Evolutionary conservation across 805 yeast genomes (phyloP).

Genomic region (Clavispora fructus): DNA sequence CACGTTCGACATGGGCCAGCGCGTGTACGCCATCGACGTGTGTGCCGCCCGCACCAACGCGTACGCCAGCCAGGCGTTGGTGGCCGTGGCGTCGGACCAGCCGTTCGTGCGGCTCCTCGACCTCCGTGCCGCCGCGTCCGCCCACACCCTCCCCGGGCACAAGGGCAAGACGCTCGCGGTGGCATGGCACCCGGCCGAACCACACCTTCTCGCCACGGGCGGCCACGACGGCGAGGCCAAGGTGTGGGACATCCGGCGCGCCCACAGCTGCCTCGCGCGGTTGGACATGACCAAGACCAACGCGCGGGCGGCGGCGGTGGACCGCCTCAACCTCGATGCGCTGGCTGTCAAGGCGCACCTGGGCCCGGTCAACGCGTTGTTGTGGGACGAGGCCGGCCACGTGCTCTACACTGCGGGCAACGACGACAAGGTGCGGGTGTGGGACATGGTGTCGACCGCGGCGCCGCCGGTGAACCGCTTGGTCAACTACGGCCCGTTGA

Average conservation of each 20-base stretch:
- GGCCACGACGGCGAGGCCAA: constrained; percentile 76
- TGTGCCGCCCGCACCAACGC: constrained; percentile 18
- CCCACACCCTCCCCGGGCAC: constrained; percentile 67
- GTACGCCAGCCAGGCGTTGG: constrained; percentile 37
- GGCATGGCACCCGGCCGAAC: constrained; percentile 69
- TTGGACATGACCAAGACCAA: constrained; percentile 53
- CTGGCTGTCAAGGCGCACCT: constrained; percentile 60
- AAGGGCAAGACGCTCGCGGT: constrained; percentile 52
- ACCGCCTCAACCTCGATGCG: constrained; percentile 22
- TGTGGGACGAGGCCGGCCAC: constrained; percentile 67
- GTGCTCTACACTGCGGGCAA: constrained; percentile 63
- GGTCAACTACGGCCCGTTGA: constrained; percentile 72
- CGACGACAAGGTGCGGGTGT: constrained; percentile 74
- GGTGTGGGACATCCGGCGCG: constrained; percentile 80
- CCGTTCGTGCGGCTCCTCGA: constrained; percentile 68
- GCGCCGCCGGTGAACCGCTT: constrained; percentile 52
- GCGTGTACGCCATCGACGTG: constrained; percentile 65
- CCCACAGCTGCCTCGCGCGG: constrained; percentile 56
- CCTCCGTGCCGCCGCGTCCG: constrained; percentile 63
- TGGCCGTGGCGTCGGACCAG: constrained; percentile 70
- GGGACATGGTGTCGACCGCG: constrained; percentile 52
- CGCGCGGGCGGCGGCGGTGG: constrained; percentile 8
- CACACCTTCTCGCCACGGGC: constrained; percentile 67
- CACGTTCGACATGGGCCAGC: constrained; percentile 53
- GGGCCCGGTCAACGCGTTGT: constrained; percentile 72